These are phyloP conservation scores for Macrophomina tecta DNA, from an alignment of 2,329 filamentous ascomycete species.

Conservation along the genomic window DNA sequence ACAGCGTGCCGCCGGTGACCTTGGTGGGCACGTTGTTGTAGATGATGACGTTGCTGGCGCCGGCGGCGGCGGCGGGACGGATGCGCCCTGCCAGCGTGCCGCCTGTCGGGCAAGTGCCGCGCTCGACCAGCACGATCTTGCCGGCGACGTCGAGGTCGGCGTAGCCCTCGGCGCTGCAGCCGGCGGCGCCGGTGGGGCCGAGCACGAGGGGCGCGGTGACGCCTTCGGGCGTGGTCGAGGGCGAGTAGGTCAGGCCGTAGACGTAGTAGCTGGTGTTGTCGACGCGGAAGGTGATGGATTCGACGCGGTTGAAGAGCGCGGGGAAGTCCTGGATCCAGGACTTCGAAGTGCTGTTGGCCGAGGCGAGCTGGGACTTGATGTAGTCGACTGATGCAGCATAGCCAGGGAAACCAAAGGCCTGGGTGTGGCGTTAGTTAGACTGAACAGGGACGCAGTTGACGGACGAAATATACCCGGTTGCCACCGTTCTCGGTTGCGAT, in stretches of 20 bases:
- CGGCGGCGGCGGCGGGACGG: constrained; percentile 49
- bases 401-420: constrained; percentile 61
- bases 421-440: neutral
- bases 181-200: constrained; percentile 48
- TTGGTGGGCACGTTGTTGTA: constrained; percentile 47
- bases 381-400: constrained; percentile 65
- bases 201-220: constrained; percentile 50
- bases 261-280: constrained; percentile 46
- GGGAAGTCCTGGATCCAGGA: constrained; percentile 59
- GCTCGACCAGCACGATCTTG: constrained; percentile 51
- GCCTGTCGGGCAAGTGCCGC: constrained; percentile 50
- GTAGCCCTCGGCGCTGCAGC: constrained; percentile 38
- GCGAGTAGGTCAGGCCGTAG: constrained; percentile 54
- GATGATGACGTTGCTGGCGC: constrained; percentile 50
- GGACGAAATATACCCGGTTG: constrained; percentile 55
- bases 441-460: too few species aligned
- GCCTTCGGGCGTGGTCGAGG: constrained; percentile 54
- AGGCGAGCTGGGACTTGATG: constrained; percentile 57
- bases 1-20: constrained; percentile 49
- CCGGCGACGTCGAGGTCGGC: constrained; percentile 45
- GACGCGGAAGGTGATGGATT: constrained; percentile 49
- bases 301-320: constrained; percentile 51
- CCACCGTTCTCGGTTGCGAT: constrained; percentile 63
- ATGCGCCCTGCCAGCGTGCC: constrained; percentile 49
- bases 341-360: constrained; percentile 43